These are phyloP conservation scores for Bremia lactucae DNA, from an alignment of 352 stramenopile genomes.

Conservation along the genomic window DNA sequence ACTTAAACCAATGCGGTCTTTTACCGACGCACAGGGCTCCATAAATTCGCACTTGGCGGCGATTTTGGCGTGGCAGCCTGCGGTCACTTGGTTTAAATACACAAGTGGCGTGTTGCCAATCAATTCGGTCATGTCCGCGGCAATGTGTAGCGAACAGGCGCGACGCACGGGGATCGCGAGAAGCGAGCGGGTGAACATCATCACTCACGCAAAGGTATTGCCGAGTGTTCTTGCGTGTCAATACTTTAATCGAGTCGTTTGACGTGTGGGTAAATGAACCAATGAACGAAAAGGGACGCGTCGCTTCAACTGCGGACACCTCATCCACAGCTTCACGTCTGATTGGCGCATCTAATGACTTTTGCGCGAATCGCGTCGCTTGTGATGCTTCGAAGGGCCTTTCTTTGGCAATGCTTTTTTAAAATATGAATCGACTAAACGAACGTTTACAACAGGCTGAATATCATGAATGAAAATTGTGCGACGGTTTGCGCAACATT, in stretches of 20 bases:
- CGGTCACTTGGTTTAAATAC: conserved; percentile 82
- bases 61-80: conserved; percentile 73
- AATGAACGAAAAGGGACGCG: neutral
- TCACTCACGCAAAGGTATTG: too few species aligned
- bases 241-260: too few species aligned
- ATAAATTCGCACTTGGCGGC: conserved; percentile 87
- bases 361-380: too few species aligned
- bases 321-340: too few species aligned
- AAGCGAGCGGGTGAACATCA: neutral
- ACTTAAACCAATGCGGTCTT: conserved; percentile 79
- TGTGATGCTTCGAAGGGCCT: too few species aligned
- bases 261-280: neutral
- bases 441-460: too few species aligned
- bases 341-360: too few species aligned
- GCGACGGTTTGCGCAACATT: too few species aligned
- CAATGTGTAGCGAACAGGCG: conserved; percentile 41
- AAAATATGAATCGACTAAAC: too few species aligned
- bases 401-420: too few species aligned
- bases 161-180: neutral
- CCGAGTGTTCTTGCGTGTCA: too few species aligned
- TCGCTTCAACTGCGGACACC: neutral
- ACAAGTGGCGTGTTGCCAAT: conserved; percentile 93
- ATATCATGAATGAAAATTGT: too few species aligned
- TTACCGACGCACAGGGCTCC: conserved; percentile 80
- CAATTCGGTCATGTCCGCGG: conserved; percentile 89